A percentile compares a stretch with the other conserved stretches of the same genome.
These are phyloP conservation scores for Yamadazyma phyllophila DNA, from an alignment of 805 yeast genomes.

Conservation along the genomic window DNA sequence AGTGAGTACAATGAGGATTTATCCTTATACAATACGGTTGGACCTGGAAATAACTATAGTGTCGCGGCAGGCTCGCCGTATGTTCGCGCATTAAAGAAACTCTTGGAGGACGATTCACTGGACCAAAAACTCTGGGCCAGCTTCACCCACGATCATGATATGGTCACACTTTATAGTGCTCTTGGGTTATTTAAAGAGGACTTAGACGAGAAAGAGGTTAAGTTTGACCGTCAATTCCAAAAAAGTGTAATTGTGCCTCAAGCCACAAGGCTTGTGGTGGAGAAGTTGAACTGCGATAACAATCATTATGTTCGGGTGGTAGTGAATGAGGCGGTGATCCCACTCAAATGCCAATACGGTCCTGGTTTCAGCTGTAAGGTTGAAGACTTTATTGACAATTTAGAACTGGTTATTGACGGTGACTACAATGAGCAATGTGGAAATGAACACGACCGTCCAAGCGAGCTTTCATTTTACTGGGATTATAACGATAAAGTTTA, in stretches of 20 bases:
- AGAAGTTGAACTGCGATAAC: slow-evolving; percentile 30
- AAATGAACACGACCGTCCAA: slow-evolving; percentile 16
- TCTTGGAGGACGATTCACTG: slow-evolving; percentile 42
- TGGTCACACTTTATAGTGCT: slow-evolving; percentile 60
- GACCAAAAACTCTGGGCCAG: slow-evolving; percentile 59
- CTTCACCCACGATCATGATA: slow-evolving; percentile 73
- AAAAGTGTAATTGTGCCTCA: slow-evolving; percentile 38
- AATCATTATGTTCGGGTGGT: slow-evolving; percentile 34
- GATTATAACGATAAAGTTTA: slow-evolving; percentile 21
- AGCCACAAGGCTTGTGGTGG: slow-evolving; percentile 37
- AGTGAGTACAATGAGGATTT: slow-evolving; percentile 64
- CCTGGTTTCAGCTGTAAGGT: slow-evolving; percentile 44
- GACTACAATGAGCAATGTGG: slow-evolving; percentile 29
- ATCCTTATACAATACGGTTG: slow-evolving; percentile 55
- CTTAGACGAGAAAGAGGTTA: slow-evolving; percentile 36
- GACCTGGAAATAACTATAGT: slow-evolving; percentile 60
- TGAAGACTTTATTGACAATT: slow-evolving; percentile 19
- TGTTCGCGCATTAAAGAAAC: slow-evolving; percentile 44
- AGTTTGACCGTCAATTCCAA: slow-evolving; percentile 4
- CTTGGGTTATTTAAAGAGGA: slow-evolving; percentile 46
- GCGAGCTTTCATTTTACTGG: slow-evolving; percentile 40
- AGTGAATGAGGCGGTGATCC: slow-evolving; percentile 41
- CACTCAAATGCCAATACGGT: slow-evolving; percentile 35
- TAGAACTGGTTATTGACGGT: slow-evolving; percentile 19
- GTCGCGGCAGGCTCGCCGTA: slow-evolving; percentile 59